Base-by-base conservation (phyloP, 2,329 filamentous ascomycete species). In the Metarhizium humberi region DNA sequence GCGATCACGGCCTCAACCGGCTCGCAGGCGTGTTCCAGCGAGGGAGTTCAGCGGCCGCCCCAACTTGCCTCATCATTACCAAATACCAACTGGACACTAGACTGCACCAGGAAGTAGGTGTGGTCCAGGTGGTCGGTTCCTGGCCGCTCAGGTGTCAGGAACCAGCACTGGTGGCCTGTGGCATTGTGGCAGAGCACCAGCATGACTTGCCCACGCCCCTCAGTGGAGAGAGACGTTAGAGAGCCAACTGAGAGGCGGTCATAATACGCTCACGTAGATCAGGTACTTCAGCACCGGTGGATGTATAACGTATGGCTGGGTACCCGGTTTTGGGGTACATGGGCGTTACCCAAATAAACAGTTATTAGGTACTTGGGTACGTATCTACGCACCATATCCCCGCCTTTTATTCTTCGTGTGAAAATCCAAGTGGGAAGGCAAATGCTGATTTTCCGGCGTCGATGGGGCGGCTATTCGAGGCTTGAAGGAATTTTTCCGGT, bases 381-480 rank as follows among this genome's bases (percentile, higher is more conserved):
- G 20, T 55, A 45, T 6, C 6, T 45, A 45, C 42, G 6, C 10
- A 7, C 16, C 42, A 25, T 25, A 25, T 25, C 25, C 25, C 25
- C 25, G 25, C 4, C 25, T 4, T 25, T 25, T 25, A 25, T 25
- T 25, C 25, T 25, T 25, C 25, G 25, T 25, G 25, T 25, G 25
- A 4, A 25, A 25, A 4, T 25, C 42, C 10, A 20, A 13, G 51
- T 34, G 47, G 49, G 58, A 56, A 34, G 10, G 32, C 32, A 11
- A 7, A 11, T 34, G 32, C 32, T 60, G 55, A 52, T 53, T 55
- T 52, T 57, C 57, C 58, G 25, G 32, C 18, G 42, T 49, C 47
- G 48, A 52, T 55, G 55, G 55, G 57, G 56, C 67, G 67, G 65
- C 66, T 69, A 68, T 67, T 69, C 65, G 63, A 69, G 67, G 66